Conservation (phyloP, 345 rosid genomes). For the Streptanthus diversifolius region DNA sequence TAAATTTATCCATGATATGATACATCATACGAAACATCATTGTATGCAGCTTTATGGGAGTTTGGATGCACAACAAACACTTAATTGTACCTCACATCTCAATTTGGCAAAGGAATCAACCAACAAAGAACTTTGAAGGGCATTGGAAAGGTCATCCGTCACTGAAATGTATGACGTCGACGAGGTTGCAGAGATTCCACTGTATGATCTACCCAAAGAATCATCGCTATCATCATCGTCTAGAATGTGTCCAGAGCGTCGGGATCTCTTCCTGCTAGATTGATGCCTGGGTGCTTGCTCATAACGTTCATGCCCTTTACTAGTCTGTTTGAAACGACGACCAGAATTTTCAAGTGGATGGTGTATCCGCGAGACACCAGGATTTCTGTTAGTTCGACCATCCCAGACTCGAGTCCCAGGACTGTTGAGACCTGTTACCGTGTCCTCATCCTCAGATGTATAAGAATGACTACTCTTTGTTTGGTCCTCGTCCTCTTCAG, state of each 20-base stretch:
- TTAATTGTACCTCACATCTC: conserved; percentile 84
- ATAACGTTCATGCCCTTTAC: conserved; percentile 50
- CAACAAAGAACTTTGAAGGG: conserved; percentile 55
- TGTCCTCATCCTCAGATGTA: conserved; percentile 87
- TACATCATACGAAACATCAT: not conserved
- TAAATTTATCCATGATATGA: conserved; percentile 18
- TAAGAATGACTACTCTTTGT: conserved; percentile 55
- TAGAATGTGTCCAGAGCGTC: conserved; percentile 66
- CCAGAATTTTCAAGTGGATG: conserved; percentile 91
- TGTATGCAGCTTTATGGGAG: conserved; percentile 4
- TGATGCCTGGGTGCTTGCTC: conserved; percentile 45
- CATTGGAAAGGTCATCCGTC: conserved; percentile 43
- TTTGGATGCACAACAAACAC: conserved; percentile 6
- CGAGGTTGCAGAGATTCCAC: conserved; percentile 73
- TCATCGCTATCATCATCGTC: conserved; percentile 65
- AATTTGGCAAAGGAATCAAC: conserved; percentile 72
- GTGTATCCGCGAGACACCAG: conserved; percentile 65
- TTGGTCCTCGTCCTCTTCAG: conserved; percentile 53
- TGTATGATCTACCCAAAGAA: conserved; percentile 51
- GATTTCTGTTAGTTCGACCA: conserved; percentile 76
- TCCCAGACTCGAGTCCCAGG: conserved; percentile 99
- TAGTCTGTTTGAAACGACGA: conserved; percentile 41
- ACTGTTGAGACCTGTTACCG: conserved; percentile 75
- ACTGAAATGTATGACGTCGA: conserved; percentile 46
- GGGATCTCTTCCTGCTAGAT: conserved; percentile 68